Conservation (phyloP, 1,139 yeast species). For the Pichia cactophila region DNA sequence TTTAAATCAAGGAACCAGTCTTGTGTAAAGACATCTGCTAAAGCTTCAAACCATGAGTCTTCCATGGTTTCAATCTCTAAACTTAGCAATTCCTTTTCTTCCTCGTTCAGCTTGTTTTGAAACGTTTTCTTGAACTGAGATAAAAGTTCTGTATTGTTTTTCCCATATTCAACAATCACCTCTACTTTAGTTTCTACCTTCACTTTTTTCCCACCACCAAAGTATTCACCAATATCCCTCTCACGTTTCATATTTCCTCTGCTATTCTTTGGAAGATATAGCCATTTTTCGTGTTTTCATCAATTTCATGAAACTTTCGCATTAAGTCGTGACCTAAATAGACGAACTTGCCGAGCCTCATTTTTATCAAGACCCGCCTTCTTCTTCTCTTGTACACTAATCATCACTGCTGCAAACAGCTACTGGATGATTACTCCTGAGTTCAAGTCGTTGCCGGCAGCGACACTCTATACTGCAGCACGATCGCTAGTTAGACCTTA, state of each 20-base stretch:
- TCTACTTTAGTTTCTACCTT: neutral
- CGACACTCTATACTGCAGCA: neutral
- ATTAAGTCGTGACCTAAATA: too few relatives aligned
- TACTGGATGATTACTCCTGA: neutral
- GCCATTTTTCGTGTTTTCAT: too few relatives aligned
- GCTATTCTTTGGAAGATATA: neutral
- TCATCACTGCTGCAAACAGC: neutral
- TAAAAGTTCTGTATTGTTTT: neutral
- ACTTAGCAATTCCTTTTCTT: slow-evolving; percentile 46
- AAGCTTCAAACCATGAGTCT: slow-evolving; percentile 65
- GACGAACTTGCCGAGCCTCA: neutral
- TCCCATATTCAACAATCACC: neutral
- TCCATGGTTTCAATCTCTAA: slow-evolving; percentile 69
- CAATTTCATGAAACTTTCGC: neutral
- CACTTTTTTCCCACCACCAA: neutral
- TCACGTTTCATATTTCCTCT: neutral
- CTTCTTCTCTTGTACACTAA: neutral
- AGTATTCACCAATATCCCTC: neutral
- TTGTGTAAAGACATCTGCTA: slow-evolving; percentile 68
- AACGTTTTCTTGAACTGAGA: slow-evolving; percentile 32
- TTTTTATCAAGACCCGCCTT: neutral
- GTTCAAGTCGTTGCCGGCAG: neutral
- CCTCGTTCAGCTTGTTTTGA: slow-evolving; percentile 44
- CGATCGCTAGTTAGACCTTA: neutral
- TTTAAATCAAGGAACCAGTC: slow-evolving; percentile 80